Evolutionary conservation across 768 basidiomycete genomes (phyloP).

Genomic region (Lentinula boryana): DNA sequence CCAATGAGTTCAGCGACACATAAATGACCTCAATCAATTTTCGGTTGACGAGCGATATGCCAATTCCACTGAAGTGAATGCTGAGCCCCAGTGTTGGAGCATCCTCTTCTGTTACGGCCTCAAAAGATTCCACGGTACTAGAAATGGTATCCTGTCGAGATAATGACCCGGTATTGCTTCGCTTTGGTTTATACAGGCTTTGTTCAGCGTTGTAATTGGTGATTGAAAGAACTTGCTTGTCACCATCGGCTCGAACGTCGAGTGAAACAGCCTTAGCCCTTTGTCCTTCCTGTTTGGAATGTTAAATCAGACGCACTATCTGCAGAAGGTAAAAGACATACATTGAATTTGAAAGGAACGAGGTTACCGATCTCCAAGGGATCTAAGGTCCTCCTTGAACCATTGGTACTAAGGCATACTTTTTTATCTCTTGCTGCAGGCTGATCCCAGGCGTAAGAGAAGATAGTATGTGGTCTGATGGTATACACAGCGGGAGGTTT

Average conservation of each 20-base stretch:
- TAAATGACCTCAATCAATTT: slow-evolving; percentile 88
- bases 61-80: slow-evolving; percentile 84
- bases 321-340: slow-evolving; percentile 27
- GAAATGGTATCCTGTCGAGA: slow-evolving; percentile 66
- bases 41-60: slow-evolving; percentile 86
- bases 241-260: slow-evolving; percentile 87
- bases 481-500: slow-evolving; percentile 47
- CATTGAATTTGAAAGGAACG: slow-evolving; percentile 81
- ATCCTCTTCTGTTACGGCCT: slow-evolving; percentile 75
- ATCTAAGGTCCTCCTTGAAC: slow-evolving; percentile 65
- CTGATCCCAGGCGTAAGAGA: slow-evolving; percentile 89
- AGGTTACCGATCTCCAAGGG: slow-evolving; percentile 95
- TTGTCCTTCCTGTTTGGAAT: slow-evolving; percentile 40
- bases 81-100: slow-evolving; percentile 58
- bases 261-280: slow-evolving; percentile 70
- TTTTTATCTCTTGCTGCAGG: slow-evolving; percentile 83
- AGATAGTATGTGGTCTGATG: slow-evolving; percentile 46
- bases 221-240: slow-evolving; percentile 80
- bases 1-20: slow-evolving; percentile 68
- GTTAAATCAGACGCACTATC: background rate
- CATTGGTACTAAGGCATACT: slow-evolving; percentile 58
- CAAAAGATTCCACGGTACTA: slow-evolving; percentile 71
- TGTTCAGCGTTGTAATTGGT: slow-evolving; percentile 80
- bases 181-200: slow-evolving; percentile 83
- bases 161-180: slow-evolving; percentile 38